Evolutionary conservation across 2,329 filamentous ascomycete genomes (phyloP).

Genomic region (Cladobotryum protrusum): DNA sequence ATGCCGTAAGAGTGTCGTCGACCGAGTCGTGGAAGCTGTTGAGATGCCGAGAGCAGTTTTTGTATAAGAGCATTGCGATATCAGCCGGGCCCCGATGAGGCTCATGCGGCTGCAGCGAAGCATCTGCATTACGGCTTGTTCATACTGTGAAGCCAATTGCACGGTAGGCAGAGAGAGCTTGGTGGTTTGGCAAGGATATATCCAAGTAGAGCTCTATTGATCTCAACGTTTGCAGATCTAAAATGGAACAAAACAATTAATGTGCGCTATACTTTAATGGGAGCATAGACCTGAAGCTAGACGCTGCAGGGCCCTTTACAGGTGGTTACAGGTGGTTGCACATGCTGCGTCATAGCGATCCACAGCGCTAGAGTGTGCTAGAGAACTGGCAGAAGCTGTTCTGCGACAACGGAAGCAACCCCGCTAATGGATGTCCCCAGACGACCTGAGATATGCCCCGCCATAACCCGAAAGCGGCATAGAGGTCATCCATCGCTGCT

Average conservation of each 20-base stretch:
- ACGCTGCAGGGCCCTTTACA: constrained; percentile 10
- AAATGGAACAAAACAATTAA: too few species aligned
- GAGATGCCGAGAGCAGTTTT: constrained; percentile 1
- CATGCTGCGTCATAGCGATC: constrained; percentile 5
- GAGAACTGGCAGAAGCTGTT: not conserved
- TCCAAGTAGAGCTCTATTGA: too few species aligned
- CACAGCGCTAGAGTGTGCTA: not conserved
- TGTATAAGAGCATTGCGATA: constrained; percentile 7
- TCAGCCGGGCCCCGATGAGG: constrained; percentile 14
- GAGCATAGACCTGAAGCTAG: not conserved
- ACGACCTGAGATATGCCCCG: constrained; percentile 2
- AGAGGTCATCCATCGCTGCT: not conserved
- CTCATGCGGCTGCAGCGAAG: constrained; percentile 21
- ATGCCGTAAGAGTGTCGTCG: constrained; percentile 5
- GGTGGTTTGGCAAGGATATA: constrained; percentile 5
- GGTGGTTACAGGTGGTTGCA: constrained; percentile 6
- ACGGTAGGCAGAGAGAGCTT: not conserved
- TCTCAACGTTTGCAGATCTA: too few species aligned
- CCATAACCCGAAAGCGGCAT: constrained; percentile 6
- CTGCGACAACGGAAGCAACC: constrained; percentile 11
- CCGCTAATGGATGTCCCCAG: too few species aligned
- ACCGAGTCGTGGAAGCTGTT: constrained; percentile 3
- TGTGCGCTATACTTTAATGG: not conserved
- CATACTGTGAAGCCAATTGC: constrained; percentile 15
- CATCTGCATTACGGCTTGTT: constrained; percentile 21